Percentiles rank a stretch among this genome's conserved stretches.
Evolutionary conservation across 768 basidiomycete species (phyloP).

Genomic region (Phlebiopsis gigantea): DNA sequence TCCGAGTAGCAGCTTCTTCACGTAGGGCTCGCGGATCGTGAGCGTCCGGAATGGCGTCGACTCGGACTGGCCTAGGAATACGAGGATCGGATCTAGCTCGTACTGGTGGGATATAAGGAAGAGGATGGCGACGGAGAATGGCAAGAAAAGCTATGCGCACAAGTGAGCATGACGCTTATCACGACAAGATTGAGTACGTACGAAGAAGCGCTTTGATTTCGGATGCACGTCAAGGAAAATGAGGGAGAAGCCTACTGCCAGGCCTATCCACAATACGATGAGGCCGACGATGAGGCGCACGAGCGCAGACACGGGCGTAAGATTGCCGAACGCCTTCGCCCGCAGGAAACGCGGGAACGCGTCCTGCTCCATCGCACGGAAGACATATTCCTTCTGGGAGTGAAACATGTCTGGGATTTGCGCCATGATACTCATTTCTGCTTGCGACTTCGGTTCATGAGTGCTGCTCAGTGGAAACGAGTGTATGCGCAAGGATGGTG

Average conservation of each 20-base stretch:
- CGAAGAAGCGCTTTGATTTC: constrained; percentile 90
- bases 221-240: constrained; percentile 93
- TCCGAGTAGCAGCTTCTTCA: constrained; percentile 82
- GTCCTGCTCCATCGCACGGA: constrained; percentile 93
- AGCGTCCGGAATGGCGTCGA: constrained; percentile 96
- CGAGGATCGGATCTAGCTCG: constrained; percentile 93
- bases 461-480: constrained; percentile 79
- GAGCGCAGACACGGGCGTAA: constrained; percentile 87
- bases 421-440: constrained; percentile 73
- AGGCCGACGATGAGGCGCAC: constrained; percentile 83
- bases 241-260: constrained; percentile 84
- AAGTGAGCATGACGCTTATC: not conserved
- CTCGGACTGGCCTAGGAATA: constrained; percentile 91
- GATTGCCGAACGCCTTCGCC: constrained; percentile 96
- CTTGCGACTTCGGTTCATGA: constrained; percentile 63
- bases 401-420: constrained; percentile 97
- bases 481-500: constrained; percentile 86
- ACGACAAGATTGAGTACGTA: constrained; percentile 40
- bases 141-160: constrained; percentile 76
- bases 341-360: constrained; percentile 92
- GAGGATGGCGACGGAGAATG: constrained; percentile 84
- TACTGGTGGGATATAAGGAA: constrained; percentile 95
- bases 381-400: constrained; percentile 94
- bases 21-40: constrained; percentile 88
- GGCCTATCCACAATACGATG: constrained; percentile 90